Base-by-base conservation (phyloP, 495 filamentous ascomycete genomes). In the Aspergillus taichungensis region DNA sequence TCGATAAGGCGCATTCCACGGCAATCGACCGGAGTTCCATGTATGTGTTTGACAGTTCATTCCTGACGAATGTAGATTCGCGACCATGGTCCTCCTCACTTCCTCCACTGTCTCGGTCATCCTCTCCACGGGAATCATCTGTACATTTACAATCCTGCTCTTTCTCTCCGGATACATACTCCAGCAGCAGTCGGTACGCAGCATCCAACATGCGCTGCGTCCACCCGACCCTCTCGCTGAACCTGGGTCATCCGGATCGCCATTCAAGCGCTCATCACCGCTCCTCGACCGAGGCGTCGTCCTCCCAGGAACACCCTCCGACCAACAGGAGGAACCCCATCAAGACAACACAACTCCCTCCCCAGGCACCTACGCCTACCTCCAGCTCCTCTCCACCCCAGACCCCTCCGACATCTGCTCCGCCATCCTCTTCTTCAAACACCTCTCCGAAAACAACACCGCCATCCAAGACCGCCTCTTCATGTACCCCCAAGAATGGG, bases 121-220 rank as follows among this genome's bases (percentile, higher is more conserved):
- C 43, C 40, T 73, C 40, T 69, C 68, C 13, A 61, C 62, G 37
- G 64, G 65, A n/a, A 57, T 73, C 36, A 55, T 81, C 43, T 73
- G 74, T 51, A 57, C 78, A 33, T 87, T 84, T 61, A 82, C 83
- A 5, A 51, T 75, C 36, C 60, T 81, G 30, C 68, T 87, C 38
- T 87, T 87, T 55, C 63, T 85, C 28, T 82, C 83, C 0, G 83
- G 83, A 42, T 87, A 84, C 57, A 67, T 83, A 9, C 65, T 86
- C 18, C 83, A 87, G 49, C 83, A 87, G 50, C 73, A 78, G 57
- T 84, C 82, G 6, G 75, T 87, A 13, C 73, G 66, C 31, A 75
- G 63, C 43, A 71, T 87, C 28, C 78, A 83, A 60, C 59, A 69
- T 51, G 78, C 75, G 14, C 61, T 87, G 18, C 73, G 69, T 38